Conservation (phyloP, 73 alveolate genomes). For the Symbiodinium pilosum region DNA sequence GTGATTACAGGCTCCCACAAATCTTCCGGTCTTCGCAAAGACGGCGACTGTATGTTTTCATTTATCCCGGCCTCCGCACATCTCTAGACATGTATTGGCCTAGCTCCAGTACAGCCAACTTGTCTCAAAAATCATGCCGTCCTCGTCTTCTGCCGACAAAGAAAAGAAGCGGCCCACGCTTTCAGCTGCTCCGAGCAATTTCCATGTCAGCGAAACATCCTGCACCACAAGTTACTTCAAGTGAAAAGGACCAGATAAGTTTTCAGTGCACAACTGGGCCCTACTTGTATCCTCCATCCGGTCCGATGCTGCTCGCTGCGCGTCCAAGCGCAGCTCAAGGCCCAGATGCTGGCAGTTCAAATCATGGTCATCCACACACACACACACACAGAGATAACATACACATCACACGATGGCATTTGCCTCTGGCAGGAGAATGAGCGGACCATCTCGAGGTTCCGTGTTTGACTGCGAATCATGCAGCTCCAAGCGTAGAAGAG, state of each 20-base stretch:
- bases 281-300: constrained; percentile 20
- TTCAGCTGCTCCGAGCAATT: constrained; percentile 90
- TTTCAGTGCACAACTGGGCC: neutral
- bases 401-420: too few species aligned
- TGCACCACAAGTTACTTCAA: too few species aligned
- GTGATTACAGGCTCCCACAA: neutral
- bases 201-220: constrained; percentile 90
- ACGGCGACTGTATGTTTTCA: constrained; percentile 41
- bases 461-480: constrained; percentile 24
- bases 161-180: constrained; percentile 67
- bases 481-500: neutral
- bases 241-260: neutral
- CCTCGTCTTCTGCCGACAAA: constrained; percentile 22
- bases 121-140: neutral
- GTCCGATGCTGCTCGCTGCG: constrained; percentile 72
- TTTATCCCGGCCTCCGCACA: constrained; percentile 46
- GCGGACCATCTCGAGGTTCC: constrained; percentile 49
- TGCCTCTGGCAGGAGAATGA: constrained; percentile 42
- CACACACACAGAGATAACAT: too few species aligned
- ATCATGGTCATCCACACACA: too few species aligned
- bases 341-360: neutral
- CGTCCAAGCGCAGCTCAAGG: constrained; percentile 67
- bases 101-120: neutral
- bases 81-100: too few species aligned
- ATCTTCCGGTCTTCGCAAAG: constrained; percentile 65